These are phyloP conservation scores for Raphanus sativus DNA, from an alignment of 345 rosid species.

Conservation along the genomic window DNA sequence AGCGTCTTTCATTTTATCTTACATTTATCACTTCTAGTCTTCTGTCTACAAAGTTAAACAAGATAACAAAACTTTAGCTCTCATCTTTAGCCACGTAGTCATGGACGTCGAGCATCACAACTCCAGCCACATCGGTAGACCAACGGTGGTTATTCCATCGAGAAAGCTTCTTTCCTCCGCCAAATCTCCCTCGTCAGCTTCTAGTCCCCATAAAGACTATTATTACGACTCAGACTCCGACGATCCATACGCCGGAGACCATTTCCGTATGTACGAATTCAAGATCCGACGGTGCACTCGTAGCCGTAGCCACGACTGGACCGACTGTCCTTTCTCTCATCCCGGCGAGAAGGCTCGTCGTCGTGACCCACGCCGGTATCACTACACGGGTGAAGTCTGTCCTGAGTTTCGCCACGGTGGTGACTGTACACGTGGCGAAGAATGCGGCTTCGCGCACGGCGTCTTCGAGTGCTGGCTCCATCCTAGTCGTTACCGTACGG, in stretches of 20 bases:
- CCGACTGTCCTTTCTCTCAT: slow-evolving; percentile 91
- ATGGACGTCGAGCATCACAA: slow-evolving; percentile 62
- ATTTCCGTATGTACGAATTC: slow-evolving; percentile 91
- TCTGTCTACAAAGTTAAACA: neutral
- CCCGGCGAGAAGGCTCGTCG: slow-evolving; percentile 90
- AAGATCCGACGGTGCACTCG: slow-evolving; percentile 86
- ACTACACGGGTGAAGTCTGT: slow-evolving; percentile 70
- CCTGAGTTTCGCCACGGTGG: slow-evolving; percentile 70
- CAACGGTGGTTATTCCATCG: slow-evolving; percentile 60
- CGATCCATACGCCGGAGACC: slow-evolving; percentile 72
- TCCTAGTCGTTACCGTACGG: slow-evolving; percentile 65
- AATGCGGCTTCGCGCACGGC: slow-evolving; percentile 66
- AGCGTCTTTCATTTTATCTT: slow-evolving; percentile 7
- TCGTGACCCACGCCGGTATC: slow-evolving; percentile 66
- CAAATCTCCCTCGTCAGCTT: slow-evolving; percentile 13
- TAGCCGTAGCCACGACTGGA: slow-evolving; percentile 97
- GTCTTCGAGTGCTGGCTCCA: slow-evolving; percentile 87
- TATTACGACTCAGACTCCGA: slow-evolving; percentile 41
- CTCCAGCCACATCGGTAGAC: slow-evolving; percentile 35
- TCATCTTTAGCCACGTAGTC: slow-evolving; percentile 18
- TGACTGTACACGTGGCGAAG: slow-evolving; percentile 60
- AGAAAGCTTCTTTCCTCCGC: slow-evolving; percentile 49
- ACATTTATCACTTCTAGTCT: slow-evolving; percentile 5
- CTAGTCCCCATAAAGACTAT: slow-evolving; percentile 20
- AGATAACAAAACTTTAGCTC: neutral